Conservation (phyloP, 192 early-diverging fungal species). For the Umbelopsis ramanniana region DNA sequence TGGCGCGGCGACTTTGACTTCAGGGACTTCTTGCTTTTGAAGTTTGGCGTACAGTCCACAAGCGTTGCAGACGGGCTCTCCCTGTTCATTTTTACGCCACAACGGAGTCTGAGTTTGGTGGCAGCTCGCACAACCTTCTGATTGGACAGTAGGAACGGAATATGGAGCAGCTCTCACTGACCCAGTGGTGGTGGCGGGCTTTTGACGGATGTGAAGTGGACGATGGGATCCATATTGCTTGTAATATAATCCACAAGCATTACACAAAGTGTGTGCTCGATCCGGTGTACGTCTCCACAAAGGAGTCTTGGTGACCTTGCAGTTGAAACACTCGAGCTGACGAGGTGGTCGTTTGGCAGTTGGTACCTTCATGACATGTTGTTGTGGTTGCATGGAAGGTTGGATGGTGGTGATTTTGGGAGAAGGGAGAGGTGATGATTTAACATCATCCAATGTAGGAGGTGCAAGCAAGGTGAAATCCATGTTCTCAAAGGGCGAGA, state of each 20-base stretch:
- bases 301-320: constrained; percentile 75
- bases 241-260: constrained; percentile 78
- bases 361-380: constrained; percentile 18
- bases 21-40: constrained; percentile 49
- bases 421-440: constrained; percentile 17
- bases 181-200: constrained; percentile 32
- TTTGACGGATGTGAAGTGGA: constrained; percentile 61
- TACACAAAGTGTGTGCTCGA: constrained; percentile 80
- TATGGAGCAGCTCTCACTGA: neutral
- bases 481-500: constrained; percentile 14
- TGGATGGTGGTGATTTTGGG: constrained; percentile 21
- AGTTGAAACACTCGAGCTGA: constrained; percentile 72
- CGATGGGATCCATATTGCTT: constrained; percentile 66
- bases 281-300: constrained; percentile 82
- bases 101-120: constrained; percentile 79
- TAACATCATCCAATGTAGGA: constrained; percentile 2
- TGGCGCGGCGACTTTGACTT: constrained; percentile 36
- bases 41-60: constrained; percentile 68
- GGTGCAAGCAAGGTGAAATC: constrained; percentile 20
- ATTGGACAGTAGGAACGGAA: constrained; percentile 22
- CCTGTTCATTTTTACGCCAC: constrained; percentile 79
- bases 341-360: constrained; percentile 47
- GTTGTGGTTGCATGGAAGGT: constrained; percentile 18
- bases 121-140: constrained; percentile 67
- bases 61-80: constrained; percentile 80